Evolutionary conservation across 768 basidiomycete genomes (phyloP).

Genomic region (Phlebiopsis flavidoalba): DNA sequence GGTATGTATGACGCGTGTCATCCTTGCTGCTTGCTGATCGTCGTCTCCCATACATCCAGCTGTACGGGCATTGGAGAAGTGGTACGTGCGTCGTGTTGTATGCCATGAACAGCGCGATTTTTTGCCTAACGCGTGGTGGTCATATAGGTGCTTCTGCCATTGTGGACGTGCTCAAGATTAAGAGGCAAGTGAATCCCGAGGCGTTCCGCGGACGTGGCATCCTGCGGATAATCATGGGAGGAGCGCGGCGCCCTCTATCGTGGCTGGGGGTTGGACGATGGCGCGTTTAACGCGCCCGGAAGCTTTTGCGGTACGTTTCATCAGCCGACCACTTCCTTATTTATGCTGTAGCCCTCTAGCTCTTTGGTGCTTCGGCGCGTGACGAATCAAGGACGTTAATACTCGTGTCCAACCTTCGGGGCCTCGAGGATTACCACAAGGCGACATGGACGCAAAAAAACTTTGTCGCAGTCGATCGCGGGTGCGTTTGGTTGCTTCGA

Average conservation of each 20-base stretch:
- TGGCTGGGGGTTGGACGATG: constrained; percentile 94
- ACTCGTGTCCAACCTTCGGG: constrained; percentile 83
- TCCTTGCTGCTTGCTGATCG: neutral
- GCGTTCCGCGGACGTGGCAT: constrained; percentile 94
- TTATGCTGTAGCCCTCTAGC: constrained; percentile 40
- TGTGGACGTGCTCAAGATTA: constrained; percentile 98
- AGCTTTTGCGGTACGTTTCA: constrained; percentile 76
- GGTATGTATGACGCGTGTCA: constrained; percentile 41
- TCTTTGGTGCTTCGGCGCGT: constrained; percentile 93
- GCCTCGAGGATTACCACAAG: constrained; percentile 82
- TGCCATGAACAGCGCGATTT: neutral
- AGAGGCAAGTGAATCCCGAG: constrained; percentile 97
- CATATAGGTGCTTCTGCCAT: constrained; percentile 78
- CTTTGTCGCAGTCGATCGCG: constrained; percentile 89
- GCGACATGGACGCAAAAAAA: constrained; percentile 99
- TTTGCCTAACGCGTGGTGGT: neutral
- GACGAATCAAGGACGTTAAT: constrained; percentile 71
- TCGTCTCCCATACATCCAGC: constrained; percentile 23
- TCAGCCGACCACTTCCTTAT: neutral
- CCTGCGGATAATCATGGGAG: constrained; percentile 82
- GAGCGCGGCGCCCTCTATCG: constrained; percentile 92
- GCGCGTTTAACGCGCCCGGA: constrained; percentile 96
- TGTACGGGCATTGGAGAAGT: constrained; percentile 91
- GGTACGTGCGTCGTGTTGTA: constrained; percentile 44
- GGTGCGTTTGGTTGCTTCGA: constrained; percentile 95